Percentiles rank a stretch among this genome's conserved stretches.
Conservation (phyloP, 305 asterid genomes). For the Fraxinus sp. region DNA sequence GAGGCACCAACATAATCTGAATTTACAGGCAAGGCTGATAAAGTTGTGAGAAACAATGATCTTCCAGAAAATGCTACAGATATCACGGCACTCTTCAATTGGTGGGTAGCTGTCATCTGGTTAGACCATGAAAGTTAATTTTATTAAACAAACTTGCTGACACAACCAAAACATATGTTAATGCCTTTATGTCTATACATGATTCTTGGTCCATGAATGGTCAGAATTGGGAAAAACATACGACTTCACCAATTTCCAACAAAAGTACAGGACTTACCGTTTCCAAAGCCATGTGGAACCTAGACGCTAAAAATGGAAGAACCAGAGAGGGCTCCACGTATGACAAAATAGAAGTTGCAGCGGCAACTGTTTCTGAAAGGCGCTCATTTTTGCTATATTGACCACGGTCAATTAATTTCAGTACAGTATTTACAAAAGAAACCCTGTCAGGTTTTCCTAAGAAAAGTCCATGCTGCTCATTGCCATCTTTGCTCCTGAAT, state of each 20-base stretch:
- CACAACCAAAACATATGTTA: conserved; percentile 15
- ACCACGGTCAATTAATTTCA: conserved; percentile 96
- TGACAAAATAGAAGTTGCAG: conserved; percentile 90
- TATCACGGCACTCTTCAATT: conserved; percentile 93
- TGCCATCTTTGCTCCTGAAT: conserved; percentile 69
- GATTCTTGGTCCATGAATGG: conserved; percentile 12
- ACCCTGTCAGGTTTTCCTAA: conserved; percentile 71
- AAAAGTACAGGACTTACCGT: conserved; percentile 60
- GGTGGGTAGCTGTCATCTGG: conserved; percentile 99
- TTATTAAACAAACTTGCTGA: conserved; percentile 14
- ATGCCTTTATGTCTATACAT: conserved; percentile 8
- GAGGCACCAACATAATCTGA: conserved; percentile 43
- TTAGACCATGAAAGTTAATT: conserved; percentile 33
- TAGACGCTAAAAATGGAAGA: conserved; percentile 84
- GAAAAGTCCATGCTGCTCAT: conserved; percentile 47
- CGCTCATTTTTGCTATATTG: conserved; percentile 94
- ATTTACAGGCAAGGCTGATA: conserved; percentile 44
- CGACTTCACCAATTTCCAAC: neutral
- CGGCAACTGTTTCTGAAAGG: conserved; percentile 92
- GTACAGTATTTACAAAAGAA: conserved; percentile 69
- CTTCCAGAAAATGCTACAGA: conserved; percentile 93
- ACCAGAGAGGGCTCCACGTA: conserved; percentile 91
- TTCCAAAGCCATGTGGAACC: conserved; percentile 98
- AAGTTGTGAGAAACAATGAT: conserved; percentile 65
- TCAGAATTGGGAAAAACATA: conserved; percentile 6